phyloP scores from a whole-genome alignment of 768 basidiomycete genomes.

The Plicaturopsis crispa region DNA sequence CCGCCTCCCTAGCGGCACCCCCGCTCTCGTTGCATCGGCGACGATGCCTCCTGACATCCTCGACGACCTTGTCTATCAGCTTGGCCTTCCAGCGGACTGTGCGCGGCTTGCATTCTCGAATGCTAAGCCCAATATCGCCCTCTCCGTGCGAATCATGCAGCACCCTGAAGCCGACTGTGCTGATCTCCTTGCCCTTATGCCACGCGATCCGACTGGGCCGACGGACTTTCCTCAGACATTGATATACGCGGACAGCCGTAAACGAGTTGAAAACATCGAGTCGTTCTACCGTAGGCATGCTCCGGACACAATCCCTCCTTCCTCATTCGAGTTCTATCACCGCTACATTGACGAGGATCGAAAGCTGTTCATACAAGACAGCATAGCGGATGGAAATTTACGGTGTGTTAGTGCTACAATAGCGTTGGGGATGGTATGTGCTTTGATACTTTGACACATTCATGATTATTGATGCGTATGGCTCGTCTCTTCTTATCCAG shows the following conservation, averaged over 20 bases:
- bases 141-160: constrained; percentile 5
- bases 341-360: constrained; percentile 2
- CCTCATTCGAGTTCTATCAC: constrained; percentile 12
- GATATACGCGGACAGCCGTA: constrained; percentile 8
- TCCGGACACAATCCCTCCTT: not conserved
- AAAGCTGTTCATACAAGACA: constrained; percentile 5
- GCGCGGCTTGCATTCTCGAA: constrained; percentile 6
- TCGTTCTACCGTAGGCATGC: constrained; percentile 9
- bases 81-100: constrained; percentile 1
- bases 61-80: constrained; percentile 2
- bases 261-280: constrained; percentile 9
- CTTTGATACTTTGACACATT: too few species aligned
- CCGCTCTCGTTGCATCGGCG: constrained; percentile 8
- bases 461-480: not conserved
- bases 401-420: constrained; percentile 8
- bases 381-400: constrained; percentile 4
- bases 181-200: constrained; percentile 8
- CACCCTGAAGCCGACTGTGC: constrained; percentile 8
- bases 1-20: constrained; percentile 7
- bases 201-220: not conserved
- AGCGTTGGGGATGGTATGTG: constrained; percentile 11
- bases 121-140: constrained; percentile 9
- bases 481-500: not conserved
- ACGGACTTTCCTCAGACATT: constrained; percentile 9
- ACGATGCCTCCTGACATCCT: constrained; percentile 5